phyloP scores from a whole-genome alignment of 225 moss, liverwort and hornwort species.

The Sphagnum contortum region DNA sequence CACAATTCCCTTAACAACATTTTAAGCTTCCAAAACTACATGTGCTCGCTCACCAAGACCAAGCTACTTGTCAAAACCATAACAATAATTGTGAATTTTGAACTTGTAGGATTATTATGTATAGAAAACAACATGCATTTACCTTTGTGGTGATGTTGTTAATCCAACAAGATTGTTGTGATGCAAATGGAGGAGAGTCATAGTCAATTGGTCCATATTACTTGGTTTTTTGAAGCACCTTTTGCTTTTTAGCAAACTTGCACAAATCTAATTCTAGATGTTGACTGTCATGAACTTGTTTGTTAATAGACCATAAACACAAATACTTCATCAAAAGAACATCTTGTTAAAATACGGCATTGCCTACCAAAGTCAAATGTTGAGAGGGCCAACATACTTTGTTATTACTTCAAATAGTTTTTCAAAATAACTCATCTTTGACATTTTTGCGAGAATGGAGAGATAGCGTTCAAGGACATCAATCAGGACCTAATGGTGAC shows the following conservation, averaged over 20 bases:
- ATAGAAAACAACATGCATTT: slow-evolving; percentile 3
- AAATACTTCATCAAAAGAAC: too few species aligned
- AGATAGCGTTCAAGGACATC: too few species aligned
- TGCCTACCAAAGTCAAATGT: background rate
- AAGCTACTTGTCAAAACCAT: too few species aligned
- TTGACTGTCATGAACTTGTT: slow-evolving; percentile 6
- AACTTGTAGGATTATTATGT: too few species aligned
- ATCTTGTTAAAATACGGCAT: background rate
- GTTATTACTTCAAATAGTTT: slow-evolving; percentile 64
- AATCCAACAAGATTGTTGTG: slow-evolving; percentile 42
- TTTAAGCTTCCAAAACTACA: background rate
- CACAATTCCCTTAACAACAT: background rate
- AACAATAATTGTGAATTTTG: too few species aligned
- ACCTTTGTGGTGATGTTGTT: slow-evolving; percentile 69
- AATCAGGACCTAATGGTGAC: too few species aligned
- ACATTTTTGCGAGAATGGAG: slow-evolving; percentile 4
- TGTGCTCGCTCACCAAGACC: too few species aligned
- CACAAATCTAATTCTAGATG: slow-evolving; percentile 29
- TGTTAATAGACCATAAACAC: background rate
- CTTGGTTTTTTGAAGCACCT: slow-evolving; percentile 38
- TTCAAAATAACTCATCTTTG: slow-evolving; percentile 65
- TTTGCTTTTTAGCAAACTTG: slow-evolving; percentile 60
- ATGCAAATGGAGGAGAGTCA: slow-evolving; percentile 60
- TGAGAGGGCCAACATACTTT: slow-evolving; percentile 22
- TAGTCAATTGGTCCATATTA: slow-evolving; percentile 81